Evolutionary conservation across 805 yeast genomes (phyloP).

Genomic region (Cyberlindnera petersonii): DNA sequence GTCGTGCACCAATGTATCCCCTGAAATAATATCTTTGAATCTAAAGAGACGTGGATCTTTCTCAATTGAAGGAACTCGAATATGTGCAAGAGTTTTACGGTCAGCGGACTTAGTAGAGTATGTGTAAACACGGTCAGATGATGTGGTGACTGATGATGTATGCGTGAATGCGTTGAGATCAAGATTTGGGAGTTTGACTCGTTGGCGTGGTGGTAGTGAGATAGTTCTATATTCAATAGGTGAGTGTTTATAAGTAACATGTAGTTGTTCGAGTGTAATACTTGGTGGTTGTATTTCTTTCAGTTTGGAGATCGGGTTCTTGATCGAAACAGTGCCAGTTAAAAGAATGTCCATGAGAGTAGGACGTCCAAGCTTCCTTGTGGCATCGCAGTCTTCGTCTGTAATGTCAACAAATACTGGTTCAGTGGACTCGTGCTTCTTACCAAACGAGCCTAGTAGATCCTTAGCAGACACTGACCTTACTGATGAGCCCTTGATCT

Average conservation of each 20-base stretch:
- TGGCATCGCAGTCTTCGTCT: neutral
- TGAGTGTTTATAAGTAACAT: constrained; percentile 12
- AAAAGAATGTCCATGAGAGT: constrained; percentile 14
- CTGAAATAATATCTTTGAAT: neutral
- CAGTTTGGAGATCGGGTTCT: constrained; percentile 21
- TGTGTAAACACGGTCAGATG: neutral
- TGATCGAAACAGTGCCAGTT: constrained; percentile 6
- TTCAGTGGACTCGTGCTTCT: constrained; percentile 2
- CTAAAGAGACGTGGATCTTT: constrained; percentile 3
- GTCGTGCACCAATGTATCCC: constrained; percentile 1
- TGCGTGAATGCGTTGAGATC: neutral
- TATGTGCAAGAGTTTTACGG: constrained; percentile 1
- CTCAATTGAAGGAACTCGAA: constrained; percentile 2
- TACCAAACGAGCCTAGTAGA: constrained; percentile 13
- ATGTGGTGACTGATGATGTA: neutral
- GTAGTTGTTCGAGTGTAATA: constrained; percentile 12
- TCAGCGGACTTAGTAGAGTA: constrained; percentile 1
- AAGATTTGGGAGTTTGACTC: neutral
- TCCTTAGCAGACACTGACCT: constrained; percentile 21
- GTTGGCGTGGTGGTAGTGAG: constrained; percentile 1
- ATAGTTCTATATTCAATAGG: constrained; percentile 4
- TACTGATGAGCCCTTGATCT: constrained; percentile 15
- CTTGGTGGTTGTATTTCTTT: constrained; percentile 18
- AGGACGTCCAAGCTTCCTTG: constrained; percentile 4
- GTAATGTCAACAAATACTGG: constrained; percentile 1